These are phyloP conservation scores for Aspergillus sclerotialis DNA, from an alignment of 2,329 filamentous ascomycete species.

Conservation along the genomic window DNA sequence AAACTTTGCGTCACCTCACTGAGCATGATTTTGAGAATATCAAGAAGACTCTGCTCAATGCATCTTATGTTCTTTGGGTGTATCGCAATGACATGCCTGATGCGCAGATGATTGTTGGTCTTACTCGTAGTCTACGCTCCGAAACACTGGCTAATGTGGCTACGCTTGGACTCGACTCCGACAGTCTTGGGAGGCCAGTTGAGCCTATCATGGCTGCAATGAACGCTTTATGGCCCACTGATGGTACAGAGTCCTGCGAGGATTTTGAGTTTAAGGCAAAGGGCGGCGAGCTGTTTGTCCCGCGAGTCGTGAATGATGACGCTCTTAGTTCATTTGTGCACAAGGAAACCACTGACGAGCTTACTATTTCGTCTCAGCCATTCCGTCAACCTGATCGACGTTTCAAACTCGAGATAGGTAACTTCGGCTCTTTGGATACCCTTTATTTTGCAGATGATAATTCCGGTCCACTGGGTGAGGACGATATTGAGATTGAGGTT, in stretches of 20 bases:
- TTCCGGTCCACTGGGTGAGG: conserved; percentile 8
- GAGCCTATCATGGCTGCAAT: conserved; percentile 9
- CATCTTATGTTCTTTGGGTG: conserved; percentile 17
- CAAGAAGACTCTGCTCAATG: conserved; percentile 12
- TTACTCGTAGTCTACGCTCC: conserved; percentile 18
- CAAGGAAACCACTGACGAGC: conserved; percentile 15
- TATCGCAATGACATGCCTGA: conserved; percentile 15
- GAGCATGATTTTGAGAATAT: conserved; percentile 8
- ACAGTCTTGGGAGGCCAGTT: conserved; percentile 8
- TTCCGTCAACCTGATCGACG: conserved; percentile 15
- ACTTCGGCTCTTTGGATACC: conserved; percentile 15
- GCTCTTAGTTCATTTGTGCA: conserved; percentile 15
- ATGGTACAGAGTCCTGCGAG: conserved; percentile 6
- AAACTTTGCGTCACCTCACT: conserved; percentile 10
- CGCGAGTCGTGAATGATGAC: conserved; percentile 12
- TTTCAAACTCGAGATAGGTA: conserved; percentile 16
- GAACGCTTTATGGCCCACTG: conserved; percentile 11
- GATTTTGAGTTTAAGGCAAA: conserved; percentile 17
- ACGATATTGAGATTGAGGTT: conserved; percentile 28
- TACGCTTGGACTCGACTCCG: conserved; percentile 14
- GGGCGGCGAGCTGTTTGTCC: conserved; percentile 12
- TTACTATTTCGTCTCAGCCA: conserved; percentile 13
- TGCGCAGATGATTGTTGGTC: conserved; percentile 20
- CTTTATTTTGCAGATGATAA: conserved; percentile 18
- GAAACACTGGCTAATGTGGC: conserved; percentile 16